Evolutionary conservation across 305 asterid genomes (phyloP).

Genomic region (Rubia balearica): DNA sequence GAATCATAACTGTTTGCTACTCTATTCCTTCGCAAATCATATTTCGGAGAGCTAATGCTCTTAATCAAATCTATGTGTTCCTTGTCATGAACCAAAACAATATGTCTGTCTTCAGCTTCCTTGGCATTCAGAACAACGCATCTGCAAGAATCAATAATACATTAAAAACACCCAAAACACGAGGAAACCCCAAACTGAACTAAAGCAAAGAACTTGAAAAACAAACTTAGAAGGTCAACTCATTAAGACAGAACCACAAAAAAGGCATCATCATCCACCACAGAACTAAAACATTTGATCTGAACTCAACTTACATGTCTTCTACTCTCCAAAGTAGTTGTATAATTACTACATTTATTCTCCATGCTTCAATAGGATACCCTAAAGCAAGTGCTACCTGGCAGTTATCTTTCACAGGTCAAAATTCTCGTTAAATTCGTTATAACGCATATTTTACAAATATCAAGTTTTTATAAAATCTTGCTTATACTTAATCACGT

Average conservation of each 20-base stretch:
- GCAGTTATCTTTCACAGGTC: background rate
- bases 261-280: background rate
- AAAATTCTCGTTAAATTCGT: no score
- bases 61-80: constrained; percentile 56
- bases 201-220: background rate
- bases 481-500: no score
- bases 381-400: background rate
- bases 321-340: background rate
- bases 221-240: background rate
- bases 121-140: constrained; percentile 57
- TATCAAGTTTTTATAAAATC: no score
- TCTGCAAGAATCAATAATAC: constrained; percentile 31
- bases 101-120: constrained; percentile 55
- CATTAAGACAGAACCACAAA: background rate
- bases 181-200: background rate
- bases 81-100: constrained; percentile 71
- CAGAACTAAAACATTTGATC: background rate
- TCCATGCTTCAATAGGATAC: background rate
- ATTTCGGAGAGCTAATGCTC: constrained; percentile 46
- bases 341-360: background rate
- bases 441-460: no score
- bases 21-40: constrained; percentile 33
- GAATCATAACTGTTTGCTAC: constrained; percentile 56
- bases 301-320: background rate
- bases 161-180: background rate